phyloP scores from a whole-genome alignment of 768 basidiomycete species.

The Tricholomella constricta region DNA sequence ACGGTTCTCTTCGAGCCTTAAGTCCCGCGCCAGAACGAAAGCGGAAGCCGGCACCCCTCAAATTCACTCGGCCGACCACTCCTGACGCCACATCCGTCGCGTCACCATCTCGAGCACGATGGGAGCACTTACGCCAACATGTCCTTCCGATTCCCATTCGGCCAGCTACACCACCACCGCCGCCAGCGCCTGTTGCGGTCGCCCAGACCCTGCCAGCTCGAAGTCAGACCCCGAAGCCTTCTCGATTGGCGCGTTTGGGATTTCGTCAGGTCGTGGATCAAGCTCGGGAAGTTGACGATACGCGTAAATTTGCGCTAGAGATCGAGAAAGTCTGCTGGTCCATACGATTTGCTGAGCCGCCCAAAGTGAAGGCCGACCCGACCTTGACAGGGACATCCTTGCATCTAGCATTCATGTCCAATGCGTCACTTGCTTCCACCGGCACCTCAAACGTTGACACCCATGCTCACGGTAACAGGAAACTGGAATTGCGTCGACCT shows the following conservation, averaged over 20 bases:
- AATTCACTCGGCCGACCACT: conserved; percentile 39
- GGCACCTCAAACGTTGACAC: conserved; percentile 17
- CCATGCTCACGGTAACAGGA: conserved; percentile 23
- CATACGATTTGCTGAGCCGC: conserved; percentile 47
- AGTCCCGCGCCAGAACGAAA: conserved; percentile 15
- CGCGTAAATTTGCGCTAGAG: conserved; percentile 54
- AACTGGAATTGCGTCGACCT: conserved; percentile 43
- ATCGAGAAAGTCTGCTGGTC: conserved; percentile 57
- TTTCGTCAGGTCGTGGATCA: conserved; percentile 70
- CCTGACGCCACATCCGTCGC: conserved; percentile 42
- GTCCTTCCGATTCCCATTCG: conserved; percentile 40
- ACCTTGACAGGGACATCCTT: conserved; percentile 37
- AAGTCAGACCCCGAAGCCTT: conserved; percentile 49
- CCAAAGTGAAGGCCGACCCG: conserved; percentile 26
- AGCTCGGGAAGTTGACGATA: conserved; percentile 55
- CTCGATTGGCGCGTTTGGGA: conserved; percentile 51
- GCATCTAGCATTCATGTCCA: conserved; percentile 45
- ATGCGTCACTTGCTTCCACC: conserved; percentile 30
- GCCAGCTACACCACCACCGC: conserved; percentile 28
- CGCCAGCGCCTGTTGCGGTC: conserved; percentile 20
- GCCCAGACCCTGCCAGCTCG: conserved; percentile 21
- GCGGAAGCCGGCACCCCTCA: conserved; percentile 12
- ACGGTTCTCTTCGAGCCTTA: not conserved
- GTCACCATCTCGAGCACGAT: conserved; percentile 45
- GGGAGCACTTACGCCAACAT: conserved; percentile 58